These are phyloP conservation scores for Aspergillus felis DNA, from an alignment of 2,329 filamentous ascomycete species.

Conservation along the genomic window DNA sequence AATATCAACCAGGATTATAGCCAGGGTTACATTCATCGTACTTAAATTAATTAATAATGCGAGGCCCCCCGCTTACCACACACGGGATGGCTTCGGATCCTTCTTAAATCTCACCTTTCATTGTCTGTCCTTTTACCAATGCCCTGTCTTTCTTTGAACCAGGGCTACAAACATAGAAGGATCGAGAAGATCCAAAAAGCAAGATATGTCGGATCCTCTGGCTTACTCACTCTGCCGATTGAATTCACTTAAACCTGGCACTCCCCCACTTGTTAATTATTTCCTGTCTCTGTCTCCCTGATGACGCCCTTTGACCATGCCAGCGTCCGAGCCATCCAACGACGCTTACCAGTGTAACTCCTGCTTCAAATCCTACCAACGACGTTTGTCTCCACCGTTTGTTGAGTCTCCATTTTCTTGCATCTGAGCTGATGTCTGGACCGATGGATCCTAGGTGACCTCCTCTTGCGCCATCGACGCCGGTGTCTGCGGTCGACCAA, in stretches of 20 bases:
- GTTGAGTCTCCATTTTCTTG: not conserved
- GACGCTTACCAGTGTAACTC: slow-evolving; percentile 6
- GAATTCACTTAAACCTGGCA: not conserved
- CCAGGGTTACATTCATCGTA: too few relatives aligned
- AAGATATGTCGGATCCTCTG: too few relatives aligned
- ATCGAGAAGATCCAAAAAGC: not conserved
- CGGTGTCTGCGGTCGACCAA: slow-evolving; percentile 13
- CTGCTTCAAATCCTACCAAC: slow-evolving; percentile 16
- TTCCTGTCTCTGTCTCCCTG: slow-evolving; percentile 10
- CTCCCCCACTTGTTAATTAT: not conserved
- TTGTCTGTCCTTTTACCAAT: not conserved
- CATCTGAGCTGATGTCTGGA: not conserved
- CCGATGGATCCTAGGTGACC: slow-evolving; percentile 5
- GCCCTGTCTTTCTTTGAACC: not conserved
- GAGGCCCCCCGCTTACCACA: not conserved
- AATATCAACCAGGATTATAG: too few relatives aligned
- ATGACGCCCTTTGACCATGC: slow-evolving; percentile 12
- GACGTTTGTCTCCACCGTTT: slow-evolving; percentile 6
- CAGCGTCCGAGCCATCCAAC: not conserved
- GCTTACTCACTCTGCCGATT: too few relatives aligned
- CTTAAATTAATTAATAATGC: not conserved
- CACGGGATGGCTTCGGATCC: not conserved
- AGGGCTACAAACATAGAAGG: not conserved
- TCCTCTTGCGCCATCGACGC: slow-evolving; percentile 16
- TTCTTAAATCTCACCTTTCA: too few relatives aligned